Conservation (phyloP, 441 rosid genomes). For the Melastoma candidum region DNA sequence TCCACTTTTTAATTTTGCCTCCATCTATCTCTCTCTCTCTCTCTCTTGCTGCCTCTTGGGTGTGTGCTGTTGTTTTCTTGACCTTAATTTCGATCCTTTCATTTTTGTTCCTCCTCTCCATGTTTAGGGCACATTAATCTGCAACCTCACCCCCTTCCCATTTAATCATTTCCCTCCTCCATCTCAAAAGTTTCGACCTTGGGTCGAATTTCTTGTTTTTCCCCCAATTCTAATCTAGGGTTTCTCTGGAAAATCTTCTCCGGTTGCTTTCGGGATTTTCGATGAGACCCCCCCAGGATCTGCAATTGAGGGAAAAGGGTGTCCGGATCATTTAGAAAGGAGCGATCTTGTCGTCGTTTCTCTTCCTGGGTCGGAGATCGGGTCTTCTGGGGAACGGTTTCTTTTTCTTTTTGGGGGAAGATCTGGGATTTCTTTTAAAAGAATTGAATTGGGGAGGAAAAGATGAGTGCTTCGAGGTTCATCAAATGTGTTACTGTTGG, state of each 20-base stretch:
- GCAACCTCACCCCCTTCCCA: no score
- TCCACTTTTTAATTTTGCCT: neutral
- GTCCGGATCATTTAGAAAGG: neutral
- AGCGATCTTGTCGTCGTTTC: no score
- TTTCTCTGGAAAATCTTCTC: neutral
- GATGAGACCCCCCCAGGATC: no score
- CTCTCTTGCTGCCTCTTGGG: neutral
- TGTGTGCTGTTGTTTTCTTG: no score
- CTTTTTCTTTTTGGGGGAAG: conserved; percentile 9
- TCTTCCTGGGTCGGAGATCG: conserved; percentile 15
- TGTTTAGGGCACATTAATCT: neutral
- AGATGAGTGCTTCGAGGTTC: conserved; percentile 65
- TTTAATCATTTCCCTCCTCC: no score
- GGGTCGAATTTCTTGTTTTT: no score
- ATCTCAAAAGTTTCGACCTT: no score
- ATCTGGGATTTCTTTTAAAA: conserved; percentile 37
- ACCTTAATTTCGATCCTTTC: conserved; percentile 2
- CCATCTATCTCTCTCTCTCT: no score
- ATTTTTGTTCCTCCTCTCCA: neutral
- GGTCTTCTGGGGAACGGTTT: conserved; percentile 32
- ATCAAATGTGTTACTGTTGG: conserved; percentile 71
- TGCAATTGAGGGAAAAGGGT: conserved; percentile 14
- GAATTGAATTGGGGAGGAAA: neutral
- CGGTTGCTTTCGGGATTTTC: no score
- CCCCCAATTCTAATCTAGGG: conserved; percentile 7